Conservation (phyloP, 78 protist species). For the Dictyostelium capitatum region DNA sequence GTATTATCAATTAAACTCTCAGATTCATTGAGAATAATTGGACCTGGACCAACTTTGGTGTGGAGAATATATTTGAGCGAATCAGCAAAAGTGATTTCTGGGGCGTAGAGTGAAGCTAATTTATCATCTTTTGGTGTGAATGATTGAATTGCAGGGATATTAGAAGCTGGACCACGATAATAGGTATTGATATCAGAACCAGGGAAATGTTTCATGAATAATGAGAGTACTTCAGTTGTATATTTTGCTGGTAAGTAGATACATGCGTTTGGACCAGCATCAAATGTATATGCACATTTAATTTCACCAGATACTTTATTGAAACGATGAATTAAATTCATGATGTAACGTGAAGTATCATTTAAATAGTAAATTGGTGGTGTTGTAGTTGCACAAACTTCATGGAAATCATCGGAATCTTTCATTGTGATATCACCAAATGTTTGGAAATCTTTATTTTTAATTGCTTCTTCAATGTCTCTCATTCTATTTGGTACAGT, state of each 20-base stretch:
- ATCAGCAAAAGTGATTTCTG: slow-evolving; percentile 16
- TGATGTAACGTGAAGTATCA: slow-evolving; percentile 87
- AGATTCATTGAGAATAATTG: slow-evolving; percentile 35
- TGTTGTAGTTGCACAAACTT: slow-evolving; percentile 91
- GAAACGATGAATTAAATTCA: slow-evolving; percentile 81
- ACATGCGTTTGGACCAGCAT: slow-evolving; percentile 99
- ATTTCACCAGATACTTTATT: slow-evolving; percentile 70
- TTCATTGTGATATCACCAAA: slow-evolving; percentile 95
- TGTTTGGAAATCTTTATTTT: slow-evolving; percentile 85
- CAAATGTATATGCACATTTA: slow-evolving; percentile 98
- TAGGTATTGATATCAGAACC: slow-evolving; percentile 26
- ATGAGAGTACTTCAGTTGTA: slow-evolving; percentile 50
- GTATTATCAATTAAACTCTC: slow-evolving; percentile 35
- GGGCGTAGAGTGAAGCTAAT: slow-evolving; percentile 27
- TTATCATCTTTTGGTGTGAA: slow-evolving; percentile 25
- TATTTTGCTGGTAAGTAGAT: slow-evolving; percentile 77
- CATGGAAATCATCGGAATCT: slow-evolving; percentile 74
- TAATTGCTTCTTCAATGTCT: slow-evolving; percentile 87
- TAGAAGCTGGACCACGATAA: slow-evolving; percentile 32
- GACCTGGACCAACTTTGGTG: slow-evolving; percentile 78
- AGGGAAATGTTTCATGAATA: slow-evolving; percentile 83
- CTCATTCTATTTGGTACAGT: slow-evolving; percentile 90
- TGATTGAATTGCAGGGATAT: not conserved
- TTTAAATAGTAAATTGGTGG: slow-evolving; percentile 98
- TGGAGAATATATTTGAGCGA: slow-evolving; percentile 68